phyloP scores from a whole-genome alignment of 495 filamentous ascomycete species.

The Penicillium manginii region DNA sequence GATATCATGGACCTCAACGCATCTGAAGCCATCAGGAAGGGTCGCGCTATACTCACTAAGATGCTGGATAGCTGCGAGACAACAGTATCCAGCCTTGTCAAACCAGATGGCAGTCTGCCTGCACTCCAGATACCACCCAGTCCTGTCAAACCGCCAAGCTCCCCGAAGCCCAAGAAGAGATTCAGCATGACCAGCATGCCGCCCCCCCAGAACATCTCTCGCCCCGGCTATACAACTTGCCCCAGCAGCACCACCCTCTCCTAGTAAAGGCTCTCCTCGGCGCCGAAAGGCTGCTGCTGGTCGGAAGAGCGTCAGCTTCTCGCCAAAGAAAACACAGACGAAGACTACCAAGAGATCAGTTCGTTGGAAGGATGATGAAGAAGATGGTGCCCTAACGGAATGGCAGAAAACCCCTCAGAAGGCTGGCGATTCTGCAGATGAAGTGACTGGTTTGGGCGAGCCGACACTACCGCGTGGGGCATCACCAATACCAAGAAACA shows the following conservation, averaged over 20 bases:
- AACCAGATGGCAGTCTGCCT: conserved; percentile 79
- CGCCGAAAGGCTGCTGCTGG: conserved; percentile 70
- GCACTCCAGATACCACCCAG: conserved; percentile 48
- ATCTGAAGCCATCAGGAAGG: conserved; percentile 76
- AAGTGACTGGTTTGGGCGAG: conserved; percentile 56
- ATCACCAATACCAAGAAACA: conserved; percentile 49
- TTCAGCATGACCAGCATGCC: conserved; percentile 49
- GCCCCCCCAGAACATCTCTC: conserved; percentile 23
- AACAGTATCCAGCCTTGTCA: conserved; percentile 79
- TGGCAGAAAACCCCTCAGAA: conserved; percentile 62
- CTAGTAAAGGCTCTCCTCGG: conserved; percentile 75
- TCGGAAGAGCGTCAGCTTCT: conserved; percentile 81
- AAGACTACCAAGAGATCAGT: conserved; percentile 73
- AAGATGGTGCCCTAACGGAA: conserved; percentile 81
- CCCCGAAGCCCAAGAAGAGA: conserved; percentile 75
- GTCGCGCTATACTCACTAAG: conserved; percentile 75
- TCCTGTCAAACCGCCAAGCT: conserved; percentile 64
- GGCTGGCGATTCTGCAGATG: conserved; percentile 39
- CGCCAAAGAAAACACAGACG: conserved; percentile 74
- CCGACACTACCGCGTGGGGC: conserved; percentile 42
- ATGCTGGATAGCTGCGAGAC: conserved; percentile 76
- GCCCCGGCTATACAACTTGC: conserved; percentile 39
- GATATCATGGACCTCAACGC: conserved; percentile 81
- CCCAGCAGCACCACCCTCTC: conserved; percentile 50
- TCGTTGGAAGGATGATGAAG: conserved; percentile 90